Conservation (phyloP, 805 yeast species). For the Maudiozyma bulderi region DNA sequence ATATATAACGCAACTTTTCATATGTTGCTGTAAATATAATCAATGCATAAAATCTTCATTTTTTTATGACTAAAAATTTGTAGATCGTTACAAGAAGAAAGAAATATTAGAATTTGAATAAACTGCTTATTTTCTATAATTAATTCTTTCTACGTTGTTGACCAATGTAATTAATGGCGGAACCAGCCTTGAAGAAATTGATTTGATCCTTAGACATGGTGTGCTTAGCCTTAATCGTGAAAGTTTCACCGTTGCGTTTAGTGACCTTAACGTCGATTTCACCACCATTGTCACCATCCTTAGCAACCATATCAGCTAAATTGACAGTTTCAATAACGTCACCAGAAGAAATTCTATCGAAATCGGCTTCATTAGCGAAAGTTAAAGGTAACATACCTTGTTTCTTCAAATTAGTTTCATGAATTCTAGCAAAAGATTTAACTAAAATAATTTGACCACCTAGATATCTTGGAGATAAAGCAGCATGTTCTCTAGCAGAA, state of each 20-base stretch:
- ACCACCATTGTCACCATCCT: conserved; percentile 86
- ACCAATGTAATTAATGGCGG: conserved; percentile 90
- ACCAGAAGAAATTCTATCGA: conserved; percentile 68
- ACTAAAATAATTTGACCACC: conserved; percentile 86
- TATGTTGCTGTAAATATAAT: background rate
- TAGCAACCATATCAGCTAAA: conserved; percentile 64
- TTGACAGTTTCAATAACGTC: conserved; percentile 71
- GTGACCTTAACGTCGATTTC: conserved; percentile 59
- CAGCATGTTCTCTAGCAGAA: conserved; percentile 98
- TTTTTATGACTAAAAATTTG: background rate
- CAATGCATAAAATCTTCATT: background rate
- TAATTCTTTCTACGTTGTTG: conserved; percentile 32
- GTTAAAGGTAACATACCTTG: conserved; percentile 96
- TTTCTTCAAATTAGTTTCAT: conserved; percentile 94
- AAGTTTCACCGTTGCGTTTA: conserved; percentile 60
- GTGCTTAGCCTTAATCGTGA: conserved; percentile 71
- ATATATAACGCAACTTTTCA: background rate
- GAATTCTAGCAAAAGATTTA: conserved; percentile 95
- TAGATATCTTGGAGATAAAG: conserved; percentile 85
- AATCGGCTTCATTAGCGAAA: conserved; percentile 82
- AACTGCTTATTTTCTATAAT: background rate
- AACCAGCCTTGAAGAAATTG: conserved; percentile 93
- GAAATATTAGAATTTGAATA: no score
- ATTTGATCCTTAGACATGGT: conserved; percentile 96
- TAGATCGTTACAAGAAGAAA: background rate